Base-by-base conservation (phyloP, 2,329 filamentous ascomycete genomes). In the Nigrospora oryzae region DNA sequence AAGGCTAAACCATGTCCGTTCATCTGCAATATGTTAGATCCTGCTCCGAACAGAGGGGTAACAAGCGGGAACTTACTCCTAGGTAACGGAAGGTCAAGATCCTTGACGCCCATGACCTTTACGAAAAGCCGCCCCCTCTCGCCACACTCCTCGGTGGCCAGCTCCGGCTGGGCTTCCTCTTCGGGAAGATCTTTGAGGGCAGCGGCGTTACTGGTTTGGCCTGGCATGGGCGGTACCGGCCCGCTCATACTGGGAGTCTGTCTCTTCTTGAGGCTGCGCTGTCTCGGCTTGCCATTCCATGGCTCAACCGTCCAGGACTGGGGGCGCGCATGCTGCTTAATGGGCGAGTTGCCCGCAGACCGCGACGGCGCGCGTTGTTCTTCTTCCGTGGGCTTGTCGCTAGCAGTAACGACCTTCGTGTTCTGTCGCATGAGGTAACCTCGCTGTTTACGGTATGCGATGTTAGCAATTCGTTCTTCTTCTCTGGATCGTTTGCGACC, bases 341-440 rank as follows among this genome's bases (percentile, higher is more conserved):
- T 60, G 4, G 88, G 81, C 6, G 85, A 88, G 56, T 79, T 83
- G 14, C 77, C 79, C 13, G 77, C 79, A 28, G 83, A 82, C 45
- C 79, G 78, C 17, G 73, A 73, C 19, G 72, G 67, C 3, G 57
- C 63, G 63, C 70, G 64, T 52, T 66, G 64, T 52, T 66, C 52
- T 65, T 82, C 59, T 62, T 84, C 71, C 31, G 71, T 67, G 50
- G 84, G 74, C 52, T 85, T 84, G 63, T 89, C 84, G 61, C 84
- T 95, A n/a, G 93, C 93, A 41, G 95, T 82, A 42, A 98, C 89
- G 44, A 98, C 79, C 65, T 97, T 97, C 4, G 91, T 97, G 67
- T 97, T 98, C 58, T 98, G 91, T 58, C 93, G 83, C 91, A 97
- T 98, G 38, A 97, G 75, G 61, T 98, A 98, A 46, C 93, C 93